Percentiles rank a stretch among this genome's conserved stretches.
phyloP scores from a whole-genome alignment of 441 rosid species.

The Croton laevigatus region DNA sequence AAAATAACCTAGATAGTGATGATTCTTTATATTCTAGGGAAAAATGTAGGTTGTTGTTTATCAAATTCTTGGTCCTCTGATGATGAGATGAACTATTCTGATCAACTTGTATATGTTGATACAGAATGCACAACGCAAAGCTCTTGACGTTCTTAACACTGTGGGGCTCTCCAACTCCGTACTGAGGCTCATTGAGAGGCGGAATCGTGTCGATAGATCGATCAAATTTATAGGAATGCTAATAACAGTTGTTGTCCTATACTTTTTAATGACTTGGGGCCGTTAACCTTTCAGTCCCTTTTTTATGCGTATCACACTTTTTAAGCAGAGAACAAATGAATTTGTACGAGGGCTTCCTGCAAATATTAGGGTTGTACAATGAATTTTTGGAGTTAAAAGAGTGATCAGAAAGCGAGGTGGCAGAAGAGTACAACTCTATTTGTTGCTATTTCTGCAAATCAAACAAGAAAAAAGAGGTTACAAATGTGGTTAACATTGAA shows the following conservation, averaged over 20 bases:
- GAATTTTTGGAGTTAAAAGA: neutral
- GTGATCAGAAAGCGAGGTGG: too few relatives aligned
- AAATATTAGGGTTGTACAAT: neutral
- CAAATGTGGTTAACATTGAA: neutral
- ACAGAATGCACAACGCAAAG: conserved; percentile 92
- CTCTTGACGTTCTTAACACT: conserved; percentile 85
- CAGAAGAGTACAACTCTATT: too few relatives aligned
- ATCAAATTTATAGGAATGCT: conserved; percentile 88
- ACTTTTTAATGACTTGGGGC: conserved; percentile 64
- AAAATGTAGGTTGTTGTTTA: neutral
- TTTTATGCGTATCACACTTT: neutral
- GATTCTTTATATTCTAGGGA: neutral
- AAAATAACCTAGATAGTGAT: neutral
- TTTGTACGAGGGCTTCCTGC: neutral
- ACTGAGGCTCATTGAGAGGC: conserved; percentile 87
- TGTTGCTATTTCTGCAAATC: conserved; percentile 7
- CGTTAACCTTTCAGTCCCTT: conserved; percentile 28
- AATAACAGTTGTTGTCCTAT: conserved; percentile 53
- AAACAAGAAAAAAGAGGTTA: neutral
- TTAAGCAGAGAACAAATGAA: neutral
- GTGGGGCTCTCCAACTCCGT: conserved; percentile 94
- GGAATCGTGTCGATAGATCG: conserved; percentile 84
- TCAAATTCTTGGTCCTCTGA: neutral
- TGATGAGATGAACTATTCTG: neutral
- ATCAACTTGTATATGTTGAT: conserved; percentile 18